Evolutionary conservation across 371 early-diverging fungal genomes (phyloP).

Genomic region (Nematocida sp.): DNA sequence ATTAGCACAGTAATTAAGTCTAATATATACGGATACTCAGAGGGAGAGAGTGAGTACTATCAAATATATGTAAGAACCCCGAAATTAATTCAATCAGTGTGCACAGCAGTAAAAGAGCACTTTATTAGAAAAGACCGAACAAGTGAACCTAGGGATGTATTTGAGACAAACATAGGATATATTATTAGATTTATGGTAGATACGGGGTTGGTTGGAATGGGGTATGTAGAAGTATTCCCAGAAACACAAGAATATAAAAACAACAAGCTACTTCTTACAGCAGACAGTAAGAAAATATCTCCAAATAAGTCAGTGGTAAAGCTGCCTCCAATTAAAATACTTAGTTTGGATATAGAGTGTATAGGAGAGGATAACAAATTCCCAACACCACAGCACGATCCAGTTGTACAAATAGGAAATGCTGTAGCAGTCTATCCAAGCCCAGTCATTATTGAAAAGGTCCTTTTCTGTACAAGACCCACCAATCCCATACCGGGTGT

Average conservation of each 20-base stretch:
- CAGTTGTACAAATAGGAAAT: slow-evolving; percentile 98
- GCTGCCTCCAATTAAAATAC: slow-evolving; percentile 86
- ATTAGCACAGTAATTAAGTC: slow-evolving; percentile 75
- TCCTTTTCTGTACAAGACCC: slow-evolving; percentile 82
- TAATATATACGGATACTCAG: slow-evolving; percentile 75
- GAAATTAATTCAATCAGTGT: slow-evolving; percentile 61
- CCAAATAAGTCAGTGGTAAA: not conserved
- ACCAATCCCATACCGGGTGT: slow-evolving; percentile 89
- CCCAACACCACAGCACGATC: slow-evolving; percentile 84
- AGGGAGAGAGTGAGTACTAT: slow-evolving; percentile 61
- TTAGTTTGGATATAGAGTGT: slow-evolving; percentile 98
- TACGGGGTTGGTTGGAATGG: slow-evolving; percentile 82
- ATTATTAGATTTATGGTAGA: slow-evolving; percentile 95
- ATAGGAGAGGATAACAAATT: slow-evolving; percentile 90
- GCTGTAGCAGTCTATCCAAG: slow-evolving; percentile 80
- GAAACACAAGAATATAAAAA: slow-evolving; percentile 6
- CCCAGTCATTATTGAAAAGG: slow-evolving; percentile 73
- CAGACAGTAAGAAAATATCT: not conserved
- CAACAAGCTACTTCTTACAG: not conserved
- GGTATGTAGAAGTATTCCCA: slow-evolving; percentile 64
- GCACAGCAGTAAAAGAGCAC: slow-evolving; percentile 67
- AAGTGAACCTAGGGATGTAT: slow-evolving; percentile 72
- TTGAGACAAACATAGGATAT: slow-evolving; percentile 85
- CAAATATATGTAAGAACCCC: slow-evolving; percentile 72
- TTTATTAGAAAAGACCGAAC: slow-evolving; percentile 7